Base-by-base conservation (phyloP, 2,329 filamentous ascomycete genomes). In the Fusarium secorum region DNA sequence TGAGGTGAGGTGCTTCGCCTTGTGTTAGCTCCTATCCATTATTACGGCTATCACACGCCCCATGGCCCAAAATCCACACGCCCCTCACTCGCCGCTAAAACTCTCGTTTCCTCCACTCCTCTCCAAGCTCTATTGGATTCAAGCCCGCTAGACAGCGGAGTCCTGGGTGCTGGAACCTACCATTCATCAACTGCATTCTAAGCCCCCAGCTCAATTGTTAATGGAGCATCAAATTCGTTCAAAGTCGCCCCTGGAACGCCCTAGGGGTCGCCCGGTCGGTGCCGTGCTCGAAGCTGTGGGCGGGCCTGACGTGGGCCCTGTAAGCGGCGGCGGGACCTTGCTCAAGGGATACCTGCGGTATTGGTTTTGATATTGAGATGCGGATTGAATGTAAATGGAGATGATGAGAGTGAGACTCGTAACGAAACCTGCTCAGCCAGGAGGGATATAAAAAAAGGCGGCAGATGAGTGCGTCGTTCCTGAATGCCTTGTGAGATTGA, bases 1-100 rank as follows among this genome's bases (percentile, higher is more conserved):
- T 70, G 68, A 70, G 69, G 61, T 64, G 60, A 64, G 62, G 68
- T 71, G 68, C 68, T 70, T 70, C 71, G 64, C 68, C 63, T 60
- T 60, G 58, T 68, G 54, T 51, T 64, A 60, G 68, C 38, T 68
- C 38, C 62, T 48, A 57, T 28, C 42, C 42, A 45, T 42, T 49
- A 57, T 64, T 63, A 39, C 52, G 33, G 61, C 33, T n/a, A 18
- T 22, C 22, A 26, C 44, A 57, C 59, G 45, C 48, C 68, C 64
- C 36, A 38, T 20, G 7, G 33, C 48, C 32, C 24, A 22, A n/a
- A 35, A 10, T n/a, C 15, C 42, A 22, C 63, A 64, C 65, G 26
- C 65, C 64, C 68, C 68, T 60, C 49, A 56, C 67, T 52, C 32
- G 67, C 67, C 55, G 48, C 67, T 68, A 67, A 70, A 68, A 66